Percentiles rank a stretch among this genome's conserved stretches.
Evolutionary conservation across 2,329 filamentous ascomycete species (phyloP).

Genomic region (Colletotrichum acutatum): DNA sequence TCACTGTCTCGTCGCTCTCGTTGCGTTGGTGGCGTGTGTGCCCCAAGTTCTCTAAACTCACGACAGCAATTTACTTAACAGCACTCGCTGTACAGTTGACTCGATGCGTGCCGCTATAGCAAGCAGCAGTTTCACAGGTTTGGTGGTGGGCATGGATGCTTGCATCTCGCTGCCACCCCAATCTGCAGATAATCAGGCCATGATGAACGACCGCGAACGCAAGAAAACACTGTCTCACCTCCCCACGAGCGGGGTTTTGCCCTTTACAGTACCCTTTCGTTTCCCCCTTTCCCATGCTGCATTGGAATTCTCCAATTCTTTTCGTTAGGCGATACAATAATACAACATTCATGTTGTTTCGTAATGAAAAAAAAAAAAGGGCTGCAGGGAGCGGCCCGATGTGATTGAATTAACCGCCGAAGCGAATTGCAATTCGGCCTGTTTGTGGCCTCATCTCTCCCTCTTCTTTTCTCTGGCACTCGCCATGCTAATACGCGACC

Average conservation of each 20-base stretch:
- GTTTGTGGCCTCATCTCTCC: conserved; percentile 16
- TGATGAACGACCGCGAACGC: conserved; percentile 3
- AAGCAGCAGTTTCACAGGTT: not conserved
- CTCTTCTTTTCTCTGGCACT: not conserved
- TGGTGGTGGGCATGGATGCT: conserved; percentile 13
- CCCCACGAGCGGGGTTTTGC: conserved; percentile 22
- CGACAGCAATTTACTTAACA: not conserved
- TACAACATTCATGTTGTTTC: not conserved
- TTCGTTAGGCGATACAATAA: not conserved
- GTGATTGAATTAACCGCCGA: not conserved
- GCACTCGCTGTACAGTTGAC: not conserved
- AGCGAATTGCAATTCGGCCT: not conserved
- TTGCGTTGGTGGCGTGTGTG: too few species aligned
- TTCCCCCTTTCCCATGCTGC: conserved; percentile 1
- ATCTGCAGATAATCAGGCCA: conserved; percentile 36
- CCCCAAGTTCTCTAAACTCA: too few species aligned
- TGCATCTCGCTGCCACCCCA: conserved; percentile 23
- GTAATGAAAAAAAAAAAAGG: not conserved
- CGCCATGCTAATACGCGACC: not conserved
- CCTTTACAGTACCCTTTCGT: not conserved
- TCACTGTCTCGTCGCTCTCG: too few species aligned
- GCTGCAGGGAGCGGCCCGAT: not conserved
- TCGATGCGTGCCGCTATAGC: not conserved
- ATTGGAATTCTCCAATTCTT: not conserved
- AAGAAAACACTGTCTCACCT: conserved; percentile 22